phyloP scores from a whole-genome alignment of 164 flowering plant species.

The Stephania yunnanensis region DNA sequence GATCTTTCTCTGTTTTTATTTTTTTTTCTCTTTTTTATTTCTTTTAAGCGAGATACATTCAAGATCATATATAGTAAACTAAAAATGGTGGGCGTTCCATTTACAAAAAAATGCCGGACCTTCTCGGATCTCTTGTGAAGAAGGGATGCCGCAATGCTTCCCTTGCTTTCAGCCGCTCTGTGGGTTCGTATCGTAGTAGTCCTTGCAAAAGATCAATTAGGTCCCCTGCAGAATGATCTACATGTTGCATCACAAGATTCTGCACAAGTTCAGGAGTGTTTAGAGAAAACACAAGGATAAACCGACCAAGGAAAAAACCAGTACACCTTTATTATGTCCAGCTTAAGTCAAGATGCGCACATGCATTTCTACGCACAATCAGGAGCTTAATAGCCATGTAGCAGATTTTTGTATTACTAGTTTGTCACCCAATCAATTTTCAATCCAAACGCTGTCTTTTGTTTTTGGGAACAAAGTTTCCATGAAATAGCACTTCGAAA shows the following conservation, averaged over 20 bases:
- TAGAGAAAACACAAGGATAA: neutral
- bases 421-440: too few species aligned
- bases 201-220: conserved; percentile 79
- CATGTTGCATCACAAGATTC: conserved; percentile 90
- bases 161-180: conserved; percentile 63
- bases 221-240: conserved; percentile 89
- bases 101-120: conserved; percentile 47
- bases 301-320: neutral
- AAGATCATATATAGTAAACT: neutral
- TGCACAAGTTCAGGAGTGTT: conserved; percentile 21
- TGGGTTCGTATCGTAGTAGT: conserved; percentile 73
- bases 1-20: neutral
- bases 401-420: too few species aligned
- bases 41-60: neutral
- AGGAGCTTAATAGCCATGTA: too few species aligned
- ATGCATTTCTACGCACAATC: too few species aligned
- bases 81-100: neutral
- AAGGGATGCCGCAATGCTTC: conserved; percentile 81
- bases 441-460: too few species aligned
- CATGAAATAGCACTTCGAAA: too few species aligned
- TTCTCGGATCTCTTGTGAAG: conserved; percentile 58
- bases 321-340: too few species aligned
- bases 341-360: too few species aligned
- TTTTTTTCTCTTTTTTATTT: neutral
- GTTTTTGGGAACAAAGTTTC: too few species aligned